Evolutionary conservation across 805 yeast genomes (phyloP), one percentile per base, ranked within the genome.

Genomic region (Saturnispora quitensis): DNA sequence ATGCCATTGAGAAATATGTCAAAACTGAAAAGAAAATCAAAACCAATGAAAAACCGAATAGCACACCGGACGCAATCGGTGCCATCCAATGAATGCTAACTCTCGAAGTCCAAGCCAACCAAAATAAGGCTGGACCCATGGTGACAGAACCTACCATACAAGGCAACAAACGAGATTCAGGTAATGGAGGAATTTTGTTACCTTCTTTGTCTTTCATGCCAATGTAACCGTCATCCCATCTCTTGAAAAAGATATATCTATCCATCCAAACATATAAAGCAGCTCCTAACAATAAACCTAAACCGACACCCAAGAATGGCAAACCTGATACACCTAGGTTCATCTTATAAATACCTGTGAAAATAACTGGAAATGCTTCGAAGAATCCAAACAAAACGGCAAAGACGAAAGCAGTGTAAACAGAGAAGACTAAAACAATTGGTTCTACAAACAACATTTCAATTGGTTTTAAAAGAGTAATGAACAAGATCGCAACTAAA

Each of bases 51-150:
- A 83, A 83, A 1, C 95, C 93, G 60, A 86, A 79, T 34, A 90
- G 82, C 45, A 84, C 77, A 58, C 95, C 96, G 1, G 91, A 81
- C 51, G 83, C 77, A 24, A 79, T 71, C 7, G 95, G 87, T 10
- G 78, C 84, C 72, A 84, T 81, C 89, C 90, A 86, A 62, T 83
- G 90, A 27, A 86, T 80, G 15, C 64, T 59, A 2, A 58, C 50
- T 58, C 78, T 74, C 9, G 86, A 75, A 3, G 90, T 75, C 95
- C 95, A 86, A 6, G 83, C 95, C 52, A 85, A 71, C 95, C 93
- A 86, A 68, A 86, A 86, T 53, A 86, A 70, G 0, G 86, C 74
- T 40, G 82, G 72, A 4, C 89, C 89, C 55, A 86, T 70, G 15
- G 77, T 75, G 22, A 82, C 64, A 2, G 88, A 80, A 40, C 91